Evolutionary conservation across 345 rosid species (phyloP), one percentile per base, ranked within the genome.

Genomic region (Pistacia integerrima): DNA sequence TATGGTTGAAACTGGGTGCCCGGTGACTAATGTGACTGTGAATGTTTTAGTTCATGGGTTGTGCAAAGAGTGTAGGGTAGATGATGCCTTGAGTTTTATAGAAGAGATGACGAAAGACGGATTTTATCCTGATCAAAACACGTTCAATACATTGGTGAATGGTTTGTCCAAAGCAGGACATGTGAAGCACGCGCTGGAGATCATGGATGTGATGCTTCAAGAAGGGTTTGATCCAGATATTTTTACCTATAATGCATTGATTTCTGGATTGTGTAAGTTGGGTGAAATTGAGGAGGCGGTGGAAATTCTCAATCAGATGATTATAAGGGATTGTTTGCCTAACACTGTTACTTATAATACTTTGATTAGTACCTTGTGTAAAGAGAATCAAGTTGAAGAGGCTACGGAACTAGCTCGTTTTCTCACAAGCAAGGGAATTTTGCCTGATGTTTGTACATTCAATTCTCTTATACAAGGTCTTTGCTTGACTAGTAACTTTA

Each of bases 311-410:
- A 79, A 88, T 73, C 90, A 89, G 88, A 95, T 95, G 99, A 73
- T 93, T 11, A 83, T 81, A 14, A 87, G 95, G 84, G 97, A 88
- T 77, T 94, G 97, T 81, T 85, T 93, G 4, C 99, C 97, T 2
- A 90, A 93, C 61, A 90, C 91, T 0, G 96, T 93, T 11, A 92
- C 98, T n/a, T 92, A 90, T 75, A 95, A 93, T 83, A 92, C 96
- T n/a, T 74, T 95, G 75, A 93, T 95, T 80, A 86, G 90, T 84
- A 87, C 91, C 36, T 81, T 95, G 72, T 93, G 94, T 25, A 91
- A 90, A 77, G 98, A 92, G 84, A 95, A 92, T 78, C 93, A 87
- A 80, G 74, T 95, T 38, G 94, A 93, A 66, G 90, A 92, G 73
- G 99, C 97, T 36, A 87, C 83, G 0, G 86, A 84, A 75, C 93